phyloP scores from a whole-genome alignment of 371 early-diverging fungal genomes.

The Mortierella sp. region DNA sequence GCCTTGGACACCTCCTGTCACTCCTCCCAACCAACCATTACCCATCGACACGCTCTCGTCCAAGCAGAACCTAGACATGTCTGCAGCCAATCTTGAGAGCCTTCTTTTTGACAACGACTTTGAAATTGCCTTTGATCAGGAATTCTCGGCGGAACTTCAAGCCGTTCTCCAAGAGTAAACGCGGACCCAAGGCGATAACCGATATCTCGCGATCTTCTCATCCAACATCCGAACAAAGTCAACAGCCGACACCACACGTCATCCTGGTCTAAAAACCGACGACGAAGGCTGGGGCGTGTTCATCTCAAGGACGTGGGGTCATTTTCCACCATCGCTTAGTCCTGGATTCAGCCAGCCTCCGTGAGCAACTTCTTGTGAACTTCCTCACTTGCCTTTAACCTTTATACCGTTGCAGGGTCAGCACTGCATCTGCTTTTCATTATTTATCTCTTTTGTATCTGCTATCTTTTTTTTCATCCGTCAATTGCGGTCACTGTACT shows the following conservation, averaged over 20 bases:
- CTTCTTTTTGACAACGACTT: conserved; percentile 35
- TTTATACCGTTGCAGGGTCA: conserved; percentile 4
- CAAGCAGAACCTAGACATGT: not conserved
- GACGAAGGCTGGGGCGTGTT: not conserved
- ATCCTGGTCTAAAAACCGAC: not conserved
- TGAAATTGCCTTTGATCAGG: conserved; percentile 22
- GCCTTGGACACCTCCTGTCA: conserved; percentile 42
- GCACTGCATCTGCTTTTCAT: not conserved
- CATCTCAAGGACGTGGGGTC: not conserved
- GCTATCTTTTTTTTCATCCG: not conserved
- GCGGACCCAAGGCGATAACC: not conserved
- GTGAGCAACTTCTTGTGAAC: not conserved
- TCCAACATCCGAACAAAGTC: not conserved
- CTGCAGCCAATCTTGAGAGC: conserved; percentile 14
- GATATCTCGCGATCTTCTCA: not conserved
- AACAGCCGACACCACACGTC: not conserved
- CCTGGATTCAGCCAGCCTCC: not conserved
- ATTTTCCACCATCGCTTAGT: not conserved
- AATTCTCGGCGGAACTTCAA: conserved; percentile 33
- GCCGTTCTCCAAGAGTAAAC: conserved; percentile 26
- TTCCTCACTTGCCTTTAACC: not conserved
- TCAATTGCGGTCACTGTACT: not conserved
- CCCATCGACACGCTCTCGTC: not conserved
- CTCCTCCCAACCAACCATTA: conserved; percentile 29
- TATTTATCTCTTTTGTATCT: not conserved